Evolutionary conservation across 2,329 filamentous ascomycete species (phyloP), one percentile per base, ranked within the genome.

Genomic region (Coniochaeta sp.): DNA sequence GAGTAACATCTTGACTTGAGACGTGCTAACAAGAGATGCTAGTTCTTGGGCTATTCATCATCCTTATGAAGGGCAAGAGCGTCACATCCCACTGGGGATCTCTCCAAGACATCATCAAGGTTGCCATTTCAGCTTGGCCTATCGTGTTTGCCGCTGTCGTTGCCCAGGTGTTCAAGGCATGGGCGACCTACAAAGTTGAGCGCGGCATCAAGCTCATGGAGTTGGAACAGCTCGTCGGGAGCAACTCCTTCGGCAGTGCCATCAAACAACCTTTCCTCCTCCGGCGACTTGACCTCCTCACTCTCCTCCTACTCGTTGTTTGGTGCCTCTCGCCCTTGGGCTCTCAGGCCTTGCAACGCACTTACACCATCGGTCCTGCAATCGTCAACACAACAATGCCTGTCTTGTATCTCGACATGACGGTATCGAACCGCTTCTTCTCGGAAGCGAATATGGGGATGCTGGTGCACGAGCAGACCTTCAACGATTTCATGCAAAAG

Each of bases 131-230:
- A 5, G 51, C 53, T 6, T 60, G 57, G 58, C 58, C 58, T 12
- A 56, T 60, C 32, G 57, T 58, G 3, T 60, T 58, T 20, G 58
- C 58, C 6, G 56, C 54, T 20, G 55, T 58, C 16, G 52, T 55
- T 3, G 57, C 55, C 4, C 56, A 58, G 31, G 51, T 51, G 18
- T 56, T 60, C 48, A 58, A 58, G 51, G 52, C 57, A 1, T 58
- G 52, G 51, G 52, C 55, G 3, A 51, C 53, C 7, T 56, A 50
- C 54, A 55, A 52, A 35, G 54, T 56, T 10, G 57, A 55, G 33
- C 53, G 57, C 7, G 51, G 56, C 2, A 52, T 52, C 28, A 50
- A 51, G n/a, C 31, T 52, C 16, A 50, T 51, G 18, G 47, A 53
- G 24, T 30, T 52, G 4, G 50, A 52, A 18, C 50, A 52, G 48